Base-by-base conservation (phyloP, 129 eudicot genomes). In the Pittosporum tobira region DNA sequence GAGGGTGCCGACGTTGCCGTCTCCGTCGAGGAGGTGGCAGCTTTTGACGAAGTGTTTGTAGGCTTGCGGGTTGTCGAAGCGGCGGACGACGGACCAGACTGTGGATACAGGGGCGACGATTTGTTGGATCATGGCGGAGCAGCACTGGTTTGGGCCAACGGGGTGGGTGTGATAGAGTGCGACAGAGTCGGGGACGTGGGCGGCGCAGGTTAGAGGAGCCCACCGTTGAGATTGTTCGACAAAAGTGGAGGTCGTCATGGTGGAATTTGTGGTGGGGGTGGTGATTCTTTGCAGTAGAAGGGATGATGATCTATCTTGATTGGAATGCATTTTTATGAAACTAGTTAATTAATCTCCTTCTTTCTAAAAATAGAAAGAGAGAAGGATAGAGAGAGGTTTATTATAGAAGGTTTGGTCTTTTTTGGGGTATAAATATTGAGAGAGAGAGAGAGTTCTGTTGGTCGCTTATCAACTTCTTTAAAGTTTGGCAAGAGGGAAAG, bases 11-110 rank as follows among this genome's bases (percentile, higher is more conserved):
- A 65, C 71, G 49, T 25, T 30, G 29, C 62, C 71, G 36, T 65
- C 62, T 43, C 62, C 62, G 52, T 22, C 29, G 18, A 54, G 9
- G 54, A 65, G 43, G 62, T 65, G 62, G 47, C 71, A 65, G 62
- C 71, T 65, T 13, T 55, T 55, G 52, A 65, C 71, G 54, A 65
- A 65, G 53, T 65, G 71, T 30, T 65, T 65, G 71, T 65, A 65
- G 0, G 59, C 62, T 44, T 65, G 71, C 3, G 71, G 71, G 26
- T 43, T 55, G 28, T 65, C 71, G 71, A n/a, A n/a, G n/a, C n/a
- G n/a, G n/a, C n/a, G n/a, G n/a, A n/a, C n/a, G n/a, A n/a, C n/a
- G n/a, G n/a, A n/a, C 71, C 71, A 65, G 20, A 65, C 71, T 51
- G 71, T 37, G 53, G 52, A 15, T 27, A 65, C 53, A 9, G 71